Conservation (phyloP, 2,329 filamentous ascomycete genomes). For the Curvularia hawaiiensis region DNA sequence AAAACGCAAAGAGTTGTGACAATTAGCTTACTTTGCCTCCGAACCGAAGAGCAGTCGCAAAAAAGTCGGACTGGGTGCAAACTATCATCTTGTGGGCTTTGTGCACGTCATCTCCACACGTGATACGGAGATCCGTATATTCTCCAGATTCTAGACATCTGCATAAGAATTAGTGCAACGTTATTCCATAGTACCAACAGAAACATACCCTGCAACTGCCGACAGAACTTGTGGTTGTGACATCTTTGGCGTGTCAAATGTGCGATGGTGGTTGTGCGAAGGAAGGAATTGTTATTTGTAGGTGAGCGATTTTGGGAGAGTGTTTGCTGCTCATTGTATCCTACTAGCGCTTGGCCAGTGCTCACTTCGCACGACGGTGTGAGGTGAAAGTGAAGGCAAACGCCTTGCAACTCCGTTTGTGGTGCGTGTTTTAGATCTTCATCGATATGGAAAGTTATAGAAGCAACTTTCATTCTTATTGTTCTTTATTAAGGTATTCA, state of each 20-base stretch:
- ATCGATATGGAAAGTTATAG: not conserved
- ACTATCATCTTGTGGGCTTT: constrained; percentile 1
- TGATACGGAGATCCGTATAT: not conserved
- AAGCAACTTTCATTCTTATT: not conserved
- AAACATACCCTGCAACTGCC: not conserved
- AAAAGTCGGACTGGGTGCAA: not conserved
- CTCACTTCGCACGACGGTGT: too few relatives aligned
- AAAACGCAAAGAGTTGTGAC: not conserved
- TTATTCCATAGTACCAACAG: not conserved
- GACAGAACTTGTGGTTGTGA: not conserved
- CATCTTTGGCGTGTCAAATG: not conserved
- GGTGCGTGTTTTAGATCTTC: not conserved
- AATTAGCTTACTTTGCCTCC: not conserved
- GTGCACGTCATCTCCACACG: not conserved
- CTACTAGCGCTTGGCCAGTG: not conserved
- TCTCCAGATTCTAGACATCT: not conserved
- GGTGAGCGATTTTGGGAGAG: not conserved
- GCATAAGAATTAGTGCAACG: too few relatives aligned
- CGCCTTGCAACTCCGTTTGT: not conserved
- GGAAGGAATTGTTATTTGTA: too few relatives aligned
- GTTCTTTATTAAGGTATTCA: not conserved
- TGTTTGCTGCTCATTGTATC: not conserved
- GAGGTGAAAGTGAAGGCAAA: not conserved
- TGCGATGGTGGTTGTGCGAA: not conserved
- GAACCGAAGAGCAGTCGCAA: not conserved